Conservation (phyloP, 371 early-diverging fungal species). For the Thermomucor indicae-seudaticae region DNA sequence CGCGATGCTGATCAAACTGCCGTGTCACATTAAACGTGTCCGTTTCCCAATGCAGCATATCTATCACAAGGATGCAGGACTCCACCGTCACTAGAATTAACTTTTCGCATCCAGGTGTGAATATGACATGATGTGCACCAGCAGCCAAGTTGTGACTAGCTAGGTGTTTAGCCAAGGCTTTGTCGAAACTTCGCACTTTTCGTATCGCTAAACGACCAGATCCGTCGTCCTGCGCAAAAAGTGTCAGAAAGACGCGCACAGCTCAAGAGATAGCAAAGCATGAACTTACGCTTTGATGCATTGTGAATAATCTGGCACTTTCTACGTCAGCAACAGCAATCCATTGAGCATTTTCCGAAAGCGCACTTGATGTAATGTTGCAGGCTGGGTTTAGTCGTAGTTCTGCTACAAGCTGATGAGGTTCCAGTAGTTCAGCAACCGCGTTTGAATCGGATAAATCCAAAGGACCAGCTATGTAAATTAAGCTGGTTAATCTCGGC, state of each 20-base stretch:
- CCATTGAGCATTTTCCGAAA: conserved; percentile 84
- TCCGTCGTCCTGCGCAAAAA: conserved; percentile 14
- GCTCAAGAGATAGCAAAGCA: too few species aligned
- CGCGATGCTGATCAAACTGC: conserved; percentile 61
- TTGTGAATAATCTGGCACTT: conserved; percentile 64
- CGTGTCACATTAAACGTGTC: conserved; percentile 50
- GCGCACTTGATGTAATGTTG: conserved; percentile 67
- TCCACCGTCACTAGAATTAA: conserved; percentile 63
- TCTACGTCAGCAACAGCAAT: conserved; percentile 82
- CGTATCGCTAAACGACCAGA: conserved; percentile 47
- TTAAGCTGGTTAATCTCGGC: background rate
- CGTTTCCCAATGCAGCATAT: conserved; percentile 54
- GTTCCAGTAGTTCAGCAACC: conserved; percentile 41
- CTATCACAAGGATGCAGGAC: conserved; percentile 60
- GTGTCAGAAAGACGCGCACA: too few species aligned
- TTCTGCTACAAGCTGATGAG: conserved; percentile 59
- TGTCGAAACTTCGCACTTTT: conserved; percentile 48
- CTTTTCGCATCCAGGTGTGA: conserved; percentile 68
- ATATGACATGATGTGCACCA: conserved; percentile 60
- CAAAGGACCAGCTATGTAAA: conserved; percentile 10
- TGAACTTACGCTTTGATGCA: conserved; percentile 47
- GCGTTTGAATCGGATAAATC: conserved; percentile 1
- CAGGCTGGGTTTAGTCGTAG: conserved; percentile 58
- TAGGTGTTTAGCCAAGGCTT: conserved; percentile 28
- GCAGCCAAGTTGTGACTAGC: conserved; percentile 21